These are phyloP conservation scores for Globisporangium sylvaticum DNA, from an alignment of 352 stramenopile species.

Conservation along the genomic window DNA sequence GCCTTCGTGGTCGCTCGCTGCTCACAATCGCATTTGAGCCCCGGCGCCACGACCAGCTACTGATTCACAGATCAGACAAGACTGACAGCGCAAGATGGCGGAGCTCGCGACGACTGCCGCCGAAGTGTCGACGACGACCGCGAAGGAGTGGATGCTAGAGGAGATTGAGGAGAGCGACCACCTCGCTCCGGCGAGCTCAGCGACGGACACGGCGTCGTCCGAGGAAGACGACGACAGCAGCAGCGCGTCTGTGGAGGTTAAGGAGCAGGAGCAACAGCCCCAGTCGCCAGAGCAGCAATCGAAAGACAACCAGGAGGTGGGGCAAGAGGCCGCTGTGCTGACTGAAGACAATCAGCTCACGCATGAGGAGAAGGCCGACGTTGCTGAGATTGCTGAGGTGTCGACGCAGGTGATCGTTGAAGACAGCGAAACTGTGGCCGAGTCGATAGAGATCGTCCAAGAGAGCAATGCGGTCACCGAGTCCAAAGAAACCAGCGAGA, in stretches of 20 bases:
- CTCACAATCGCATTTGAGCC: conserved; percentile 8
- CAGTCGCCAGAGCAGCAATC: neutral
- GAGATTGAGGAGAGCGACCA: neutral
- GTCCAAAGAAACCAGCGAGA: neutral
- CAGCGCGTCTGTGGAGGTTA: neutral
- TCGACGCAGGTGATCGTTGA: neutral
- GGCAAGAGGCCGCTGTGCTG: neutral
- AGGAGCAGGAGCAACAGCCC: neutral
- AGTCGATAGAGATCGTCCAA: neutral
- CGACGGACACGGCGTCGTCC: conserved; percentile 6
- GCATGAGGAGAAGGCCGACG: neutral
- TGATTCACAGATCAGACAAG: neutral
- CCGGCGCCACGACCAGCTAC: neutral
- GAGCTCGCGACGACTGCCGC: neutral
- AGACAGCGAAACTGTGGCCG: neutral
- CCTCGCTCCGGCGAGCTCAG: neutral
- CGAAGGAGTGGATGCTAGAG: neutral
- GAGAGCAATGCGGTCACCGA: neutral
- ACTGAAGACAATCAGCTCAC: conserved; percentile 4
- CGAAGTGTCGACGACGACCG: neutral
- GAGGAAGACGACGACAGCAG: conserved; percentile 10
- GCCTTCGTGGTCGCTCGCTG: neutral
- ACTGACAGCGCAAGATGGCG: neutral
- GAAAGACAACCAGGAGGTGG: neutral
- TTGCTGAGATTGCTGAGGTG: neutral